Evolutionary conservation across 768 basidiomycete genomes (phyloP).

Genomic region (Suillus lakei): DNA sequence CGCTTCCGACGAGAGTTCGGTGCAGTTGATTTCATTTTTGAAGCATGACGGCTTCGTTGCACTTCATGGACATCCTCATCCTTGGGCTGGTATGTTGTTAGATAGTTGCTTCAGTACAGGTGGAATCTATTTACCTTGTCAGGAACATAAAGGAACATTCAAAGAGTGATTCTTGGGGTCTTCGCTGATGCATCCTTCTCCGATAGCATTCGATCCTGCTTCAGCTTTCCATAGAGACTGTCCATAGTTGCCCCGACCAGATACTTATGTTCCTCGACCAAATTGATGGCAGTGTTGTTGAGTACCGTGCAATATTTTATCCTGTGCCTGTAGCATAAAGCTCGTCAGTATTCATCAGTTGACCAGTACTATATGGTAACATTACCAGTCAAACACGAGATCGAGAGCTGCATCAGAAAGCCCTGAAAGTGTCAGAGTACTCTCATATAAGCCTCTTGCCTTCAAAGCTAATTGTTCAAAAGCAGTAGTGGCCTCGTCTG

Average conservation of each 20-base stretch:
- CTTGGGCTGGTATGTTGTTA: not conserved
- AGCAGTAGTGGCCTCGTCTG: not conserved
- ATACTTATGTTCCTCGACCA: slow-evolving; percentile 1
- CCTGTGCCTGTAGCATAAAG: slow-evolving; percentile 3
- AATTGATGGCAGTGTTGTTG: not conserved
- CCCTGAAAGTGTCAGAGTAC: not conserved
- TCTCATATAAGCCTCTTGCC: not conserved
- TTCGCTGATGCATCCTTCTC: not conserved
- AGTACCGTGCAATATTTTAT: slow-evolving; percentile 1
- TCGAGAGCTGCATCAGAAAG: not conserved
- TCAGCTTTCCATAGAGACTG: not conserved
- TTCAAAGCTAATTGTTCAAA: slow-evolving; percentile 1
- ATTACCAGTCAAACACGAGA: slow-evolving; percentile 8
- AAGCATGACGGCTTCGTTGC: not conserved
- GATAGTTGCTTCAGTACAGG: not conserved
- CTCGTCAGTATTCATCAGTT: not conserved
- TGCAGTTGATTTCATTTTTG: not conserved
- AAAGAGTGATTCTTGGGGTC: not conserved
- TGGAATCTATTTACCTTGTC: not conserved
- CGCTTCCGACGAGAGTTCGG: not conserved
- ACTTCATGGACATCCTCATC: not conserved
- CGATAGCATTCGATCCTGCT: not conserved
- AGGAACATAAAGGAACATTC: not conserved
- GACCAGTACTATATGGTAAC: not conserved
- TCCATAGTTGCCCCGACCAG: not conserved